Base-by-base conservation (phyloP, 78 protist species). In the Dictyostelium firmibasis region DNA sequence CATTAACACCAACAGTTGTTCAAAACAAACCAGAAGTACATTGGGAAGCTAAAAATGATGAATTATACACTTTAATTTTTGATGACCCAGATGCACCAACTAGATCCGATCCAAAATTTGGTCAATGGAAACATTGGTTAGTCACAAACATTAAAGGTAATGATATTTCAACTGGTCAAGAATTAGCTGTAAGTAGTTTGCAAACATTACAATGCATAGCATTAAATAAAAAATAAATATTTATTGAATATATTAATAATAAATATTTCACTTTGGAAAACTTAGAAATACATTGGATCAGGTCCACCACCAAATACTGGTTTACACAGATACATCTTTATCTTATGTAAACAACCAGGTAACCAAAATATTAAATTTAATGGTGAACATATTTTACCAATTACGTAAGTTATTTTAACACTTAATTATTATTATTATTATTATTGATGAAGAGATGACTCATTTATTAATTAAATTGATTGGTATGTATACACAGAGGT, bases 221-320 rank as follows among this genome's bases (percentile, higher is more conserved):
- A 38, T 38, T 38, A 4, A 38, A 38, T 38, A 38, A 38, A 38
- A 38, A 2, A 38, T 4, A 2, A 38, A 38, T 4, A 38, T 38
- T 4, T 38, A n/a, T 38, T 4, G 4, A 38, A 38, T 38, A 38
- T 38, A 38, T 4, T 38, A 44, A 44, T 44, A 44, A 8, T 44
- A 50, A 50, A 16, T 50, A 10, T 50, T 10, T 50, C 14, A 47
- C 10, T 0, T 6, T 23, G 16, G 16, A 50, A 50, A 38, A 38
- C 35, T n/a, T 76, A 83, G 11, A 36, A 4, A 5, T 88, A 88
- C 50, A 88, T 88, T 78, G 93, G 93, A 1, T 2, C 83, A 1
- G 93, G 93, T 29, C 93, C 93, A 88, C 93, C 93, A 20, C 70
- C 44, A n/a, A 88, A 88, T 10, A 88, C 93, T 64, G 78, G 83